phyloP scores from a whole-genome alignment of 2,329 filamentous ascomycete genomes.

The Colletotrichum theobromicola region DNA sequence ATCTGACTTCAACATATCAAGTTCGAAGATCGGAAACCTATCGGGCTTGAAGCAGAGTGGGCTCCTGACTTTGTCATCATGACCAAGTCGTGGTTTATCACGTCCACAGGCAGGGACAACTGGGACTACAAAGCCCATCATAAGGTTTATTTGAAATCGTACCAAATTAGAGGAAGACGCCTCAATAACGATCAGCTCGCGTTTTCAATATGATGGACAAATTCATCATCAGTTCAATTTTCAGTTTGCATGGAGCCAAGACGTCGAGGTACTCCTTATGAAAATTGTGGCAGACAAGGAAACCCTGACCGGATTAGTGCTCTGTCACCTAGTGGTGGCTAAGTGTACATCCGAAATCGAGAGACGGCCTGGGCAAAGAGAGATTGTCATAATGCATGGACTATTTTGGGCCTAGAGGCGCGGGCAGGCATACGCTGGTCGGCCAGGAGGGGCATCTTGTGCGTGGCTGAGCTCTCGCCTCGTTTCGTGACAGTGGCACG shows the following conservation, averaged over 20 bases:
- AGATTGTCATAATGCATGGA: neutral
- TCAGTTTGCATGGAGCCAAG: neutral
- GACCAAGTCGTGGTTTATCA: neutral
- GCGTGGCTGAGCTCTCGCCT: accelerated
- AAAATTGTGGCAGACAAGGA: neutral
- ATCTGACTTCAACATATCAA: neutral
- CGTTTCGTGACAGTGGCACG: neutral
- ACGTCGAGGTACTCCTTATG: neutral
- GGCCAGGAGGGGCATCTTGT: neutral
- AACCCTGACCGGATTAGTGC: neutral
- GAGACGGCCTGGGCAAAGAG: neutral
- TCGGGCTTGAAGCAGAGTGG: neutral
- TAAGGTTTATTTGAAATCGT: neutral
- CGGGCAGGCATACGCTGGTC: neutral
- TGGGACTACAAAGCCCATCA: neutral
- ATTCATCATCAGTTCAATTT: accelerated
- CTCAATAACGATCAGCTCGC: too few relatives aligned
- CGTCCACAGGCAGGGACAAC: neutral
- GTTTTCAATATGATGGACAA: too few relatives aligned
- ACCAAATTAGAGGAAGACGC: too few relatives aligned
- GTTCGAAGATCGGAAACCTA: neutral
- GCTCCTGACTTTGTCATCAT: neutral
- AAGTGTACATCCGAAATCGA: neutral
- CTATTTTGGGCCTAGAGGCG: neutral
- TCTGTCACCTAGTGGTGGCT: neutral